These are phyloP conservation scores for Steccherinum ochraceum DNA, from an alignment of 768 basidiomycete species.

Conservation along the genomic window DNA sequence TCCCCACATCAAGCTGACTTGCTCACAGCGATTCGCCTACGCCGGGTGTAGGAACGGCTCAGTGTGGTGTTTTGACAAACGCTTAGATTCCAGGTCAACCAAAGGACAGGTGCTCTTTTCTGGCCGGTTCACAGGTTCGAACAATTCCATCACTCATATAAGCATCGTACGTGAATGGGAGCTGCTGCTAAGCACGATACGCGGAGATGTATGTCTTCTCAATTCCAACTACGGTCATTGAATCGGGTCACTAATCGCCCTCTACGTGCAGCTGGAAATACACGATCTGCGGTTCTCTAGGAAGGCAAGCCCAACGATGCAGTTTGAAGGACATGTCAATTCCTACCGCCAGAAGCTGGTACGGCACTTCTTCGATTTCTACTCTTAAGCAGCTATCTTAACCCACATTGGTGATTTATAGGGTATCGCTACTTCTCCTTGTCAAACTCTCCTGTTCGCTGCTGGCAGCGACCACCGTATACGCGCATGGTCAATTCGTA, in stretches of 20 bases:
- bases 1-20: neutral
- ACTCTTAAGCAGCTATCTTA: neutral
- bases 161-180: constrained; percentile 42
- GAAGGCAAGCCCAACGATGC: constrained; percentile 35
- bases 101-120: constrained; percentile 35
- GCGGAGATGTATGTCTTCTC: constrained; percentile 46
- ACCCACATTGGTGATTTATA: constrained; percentile 20
- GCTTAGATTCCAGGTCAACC: constrained; percentile 1
- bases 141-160: constrained; percentile 50
- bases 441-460: constrained; percentile 55
- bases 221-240: constrained; percentile 1
- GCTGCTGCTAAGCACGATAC: constrained; percentile 51
- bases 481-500: constrained; percentile 62
- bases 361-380: constrained; percentile 13
- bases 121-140: constrained; percentile 24
- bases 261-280: constrained; percentile 45
- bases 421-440: constrained; percentile 58
- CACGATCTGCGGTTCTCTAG: constrained; percentile 58
- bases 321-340: constrained; percentile 55
- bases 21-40: constrained; percentile 41
- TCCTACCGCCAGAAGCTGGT: constrained; percentile 46
- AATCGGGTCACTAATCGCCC: too few species aligned
- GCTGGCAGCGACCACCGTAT: constrained; percentile 62
- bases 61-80: constrained; percentile 50
- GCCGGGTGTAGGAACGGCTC: constrained; percentile 48